Base-by-base conservation (phyloP, 192 early-diverging fungal species). In the Backusella westeae region DNA sequence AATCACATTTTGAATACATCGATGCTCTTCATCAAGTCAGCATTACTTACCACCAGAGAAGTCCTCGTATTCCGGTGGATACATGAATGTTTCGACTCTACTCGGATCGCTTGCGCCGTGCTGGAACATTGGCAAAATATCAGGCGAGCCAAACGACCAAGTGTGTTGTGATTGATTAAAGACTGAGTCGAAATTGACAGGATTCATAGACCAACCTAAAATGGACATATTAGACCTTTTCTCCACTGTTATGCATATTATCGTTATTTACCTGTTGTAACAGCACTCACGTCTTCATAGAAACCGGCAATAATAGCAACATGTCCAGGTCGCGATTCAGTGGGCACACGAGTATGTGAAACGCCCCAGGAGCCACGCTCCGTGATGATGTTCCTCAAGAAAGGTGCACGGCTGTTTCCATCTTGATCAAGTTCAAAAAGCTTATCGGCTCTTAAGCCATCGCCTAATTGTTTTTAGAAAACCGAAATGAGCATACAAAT, bases 271-370 rank as follows among this genome's bases (percentile, higher is more conserved):
- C 93, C 96, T 83, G 94, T 96, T 6, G 96, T 98, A 26, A 98
- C 97, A 3, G 97, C 97, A 84, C 95, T 96, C 65, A 97, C 96
- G 85, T 98, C 97, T 82, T 98, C 97, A 83, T 98, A 98, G 80
- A 98, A 96, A 6, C 97, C 97, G 15, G 96, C 97, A 86, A 98
- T 97, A 36, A 97, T 88, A 26, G 97, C 97, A n/a, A 98, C 96
- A 80, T 98, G 97, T 8, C 97, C 96, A 32, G 97, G 97, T 15
- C 97, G 87, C 69, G 94, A 95, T 85, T 98, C 97, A 35, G 97
- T 98, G 26, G 97, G 97, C 32, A 98, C 96, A 35, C 94, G 91
- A 8, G 97, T 98, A 77, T 95, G 94, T 39, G 93, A 94, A 23
- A 95, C 89, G 34, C 94, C 94, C 92, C 93, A 95, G 6, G 91